Conservation (phyloP, 345 rosid species). For the Euphorbia pulcherrima region DNA sequence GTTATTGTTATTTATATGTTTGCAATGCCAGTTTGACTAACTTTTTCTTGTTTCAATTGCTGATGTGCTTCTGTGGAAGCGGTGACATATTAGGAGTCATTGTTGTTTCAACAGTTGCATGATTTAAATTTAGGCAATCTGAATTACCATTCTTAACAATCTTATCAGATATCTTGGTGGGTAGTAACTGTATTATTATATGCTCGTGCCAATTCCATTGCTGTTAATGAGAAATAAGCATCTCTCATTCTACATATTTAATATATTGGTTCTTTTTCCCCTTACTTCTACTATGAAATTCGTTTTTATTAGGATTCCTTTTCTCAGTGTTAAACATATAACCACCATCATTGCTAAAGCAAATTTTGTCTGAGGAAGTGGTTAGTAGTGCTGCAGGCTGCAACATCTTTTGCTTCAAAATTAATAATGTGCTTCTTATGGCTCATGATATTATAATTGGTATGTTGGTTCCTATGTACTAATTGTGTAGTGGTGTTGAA, state of each 20-base stretch:
- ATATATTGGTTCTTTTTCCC: background rate
- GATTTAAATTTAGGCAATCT: conserved; percentile 70
- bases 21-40: no score
- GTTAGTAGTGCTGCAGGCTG: conserved; percentile 72
- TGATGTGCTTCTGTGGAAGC: conserved; percentile 77
- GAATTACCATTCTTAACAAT: conserved; percentile 74
- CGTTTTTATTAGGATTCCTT: background rate
- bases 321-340: conserved; percentile 27
- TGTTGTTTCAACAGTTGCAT: conserved; percentile 66
- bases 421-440: conserved; percentile 69
- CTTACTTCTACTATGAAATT: background rate
- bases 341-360: conserved; percentile 54
- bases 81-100: conserved; percentile 45
- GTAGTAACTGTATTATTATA: conserved; percentile 51
- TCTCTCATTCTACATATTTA: background rate
- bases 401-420: conserved; percentile 70
- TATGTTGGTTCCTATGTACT: no score
- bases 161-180: conserved; percentile 71
- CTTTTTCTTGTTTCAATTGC: conserved; percentile 43
- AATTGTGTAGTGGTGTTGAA: no score
- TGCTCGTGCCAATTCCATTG: conserved; percentile 51
- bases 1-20: background rate
- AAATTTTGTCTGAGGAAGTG: conserved; percentile 82
- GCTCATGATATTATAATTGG: conserved; percentile 84
- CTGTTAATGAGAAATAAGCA: conserved; percentile 59